Base-by-base conservation (phyloP, 495 filamentous ascomycete species). In the Xylaria venustula region DNA sequence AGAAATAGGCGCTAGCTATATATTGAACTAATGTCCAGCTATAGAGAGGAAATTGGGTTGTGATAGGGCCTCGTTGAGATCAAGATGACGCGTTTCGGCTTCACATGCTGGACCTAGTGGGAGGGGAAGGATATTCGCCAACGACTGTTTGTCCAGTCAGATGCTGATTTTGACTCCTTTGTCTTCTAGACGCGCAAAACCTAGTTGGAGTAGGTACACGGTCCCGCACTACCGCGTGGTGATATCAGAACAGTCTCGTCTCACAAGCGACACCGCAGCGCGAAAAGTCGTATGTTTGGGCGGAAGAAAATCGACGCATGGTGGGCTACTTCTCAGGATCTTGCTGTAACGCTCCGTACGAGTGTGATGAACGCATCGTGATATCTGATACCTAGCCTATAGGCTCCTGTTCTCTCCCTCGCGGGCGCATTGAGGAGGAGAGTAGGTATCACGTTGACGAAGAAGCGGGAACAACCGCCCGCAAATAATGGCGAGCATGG, bases 391-490 rank as follows among this genome's bases (percentile, higher is more conserved):
- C n/a, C n/a, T n/a, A 20, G 28, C 47, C 19, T 14, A 60, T 52
- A 60, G 45, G 32, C 8, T 34, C 30, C 30, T 41, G 3, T 20
- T 22, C n/a, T 23, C 25, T 52, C 19, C 26, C 7, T 8, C 28
- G 49, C 19, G 49, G 19, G 25, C 34, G n/a, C 28, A 55, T 54
- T 30, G 32, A 40, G 25, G 17, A 34, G 19, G 23, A n/a, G 23
- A 15, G 12, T 20, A 41, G 36, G n/a, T 30, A 51, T 59, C 45
- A 36, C 7, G 20, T 19, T 17, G 42, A 48, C 41, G 14, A 36
- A 12, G 30, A 42, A 37, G 30, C 56, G 56, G 57, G 57, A 52
- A 34, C 47, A 32, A 44, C 57, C 47, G 57, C 40, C 45, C 17
- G 30, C 19, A 45, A 0, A 3, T 7, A 3, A 20, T 26, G 20